These are phyloP conservation scores for Fragaria vesca DNA, from an alignment of 306 rosid genomes.

Conservation along the genomic window DNA sequence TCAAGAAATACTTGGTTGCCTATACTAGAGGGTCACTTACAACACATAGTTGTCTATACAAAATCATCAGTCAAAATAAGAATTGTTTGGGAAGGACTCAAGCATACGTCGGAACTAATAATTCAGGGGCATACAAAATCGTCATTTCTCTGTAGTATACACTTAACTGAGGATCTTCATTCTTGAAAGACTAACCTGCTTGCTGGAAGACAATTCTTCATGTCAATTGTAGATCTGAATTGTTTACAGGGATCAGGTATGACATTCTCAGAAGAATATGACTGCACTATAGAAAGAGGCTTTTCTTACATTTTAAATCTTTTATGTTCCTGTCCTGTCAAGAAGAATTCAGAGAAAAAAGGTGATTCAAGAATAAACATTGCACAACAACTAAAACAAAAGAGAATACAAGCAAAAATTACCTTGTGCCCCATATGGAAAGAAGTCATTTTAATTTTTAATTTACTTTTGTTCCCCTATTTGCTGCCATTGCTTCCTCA, in stretches of 20 bases:
- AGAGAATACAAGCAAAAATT: background rate
- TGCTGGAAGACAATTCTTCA: constrained; percentile 19
- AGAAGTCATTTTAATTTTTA: background rate
- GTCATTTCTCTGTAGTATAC: background rate
- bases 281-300: background rate
- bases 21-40: background rate
- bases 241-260: background rate
- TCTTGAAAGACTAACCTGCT: background rate
- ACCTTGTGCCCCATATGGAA: background rate
- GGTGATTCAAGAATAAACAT: background rate
- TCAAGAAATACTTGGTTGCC: background rate
- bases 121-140: background rate
- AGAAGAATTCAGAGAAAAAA: background rate
- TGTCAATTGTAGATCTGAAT: background rate
- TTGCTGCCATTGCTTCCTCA: constrained; percentile 62
- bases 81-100: background rate
- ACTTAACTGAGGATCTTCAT: background rate
- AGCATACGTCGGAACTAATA: background rate
- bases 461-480: constrained; percentile 27
- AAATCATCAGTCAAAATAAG: background rate
- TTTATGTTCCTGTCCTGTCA: background rate
- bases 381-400: background rate
- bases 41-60: background rate
- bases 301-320: background rate
- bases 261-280: background rate